Base-by-base conservation (phyloP, 176 grass and related monocot species). In the Phragmites australis region DNA sequence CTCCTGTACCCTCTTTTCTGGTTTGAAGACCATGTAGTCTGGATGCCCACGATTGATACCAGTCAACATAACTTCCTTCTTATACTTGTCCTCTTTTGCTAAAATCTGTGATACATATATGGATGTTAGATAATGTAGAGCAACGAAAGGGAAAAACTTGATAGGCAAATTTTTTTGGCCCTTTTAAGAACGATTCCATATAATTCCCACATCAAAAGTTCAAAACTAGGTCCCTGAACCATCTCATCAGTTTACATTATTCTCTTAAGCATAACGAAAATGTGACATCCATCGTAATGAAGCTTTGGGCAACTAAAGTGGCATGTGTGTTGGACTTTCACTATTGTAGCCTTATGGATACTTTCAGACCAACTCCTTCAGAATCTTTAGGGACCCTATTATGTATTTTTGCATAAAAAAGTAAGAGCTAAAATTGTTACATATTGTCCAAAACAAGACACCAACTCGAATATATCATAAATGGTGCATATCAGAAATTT, bases 1-100 rank as follows among this genome's bases (percentile, higher is more conserved):
- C 77, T 86, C 92, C 78, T 90, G 84, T 64, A 87, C 59, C 78
- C 73, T 85, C 75, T 94, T 98, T 84, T 94, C 90, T 25, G 88
- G 95, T 84, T 63, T 94, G 34, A 94, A 98, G 34, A 88, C 63
- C 70, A 91, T 85, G 78, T 93, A 94, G 40, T 98, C 88, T 77
- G 88, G 73, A 83, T 98, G 92, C 43, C 76, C 49, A 39, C 78
- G 86, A 25, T 91, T 91, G n/a, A 98, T 71, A 68, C 77, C 69
- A 8, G 68, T 53, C 73, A 98, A 73, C 78, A 93, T 71, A 55
- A 93, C 42, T 85, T 98, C 95, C 81, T 93, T 98, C 59, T 89
- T 94, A 85, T 98, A 34, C 63, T 93, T 97, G 61, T 98, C 92
- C 81, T 94, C 95, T 80, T 93, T 98, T 74, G 65, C 53, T 51